These are phyloP conservation scores for Melanogaster broomeanus DNA, from an alignment of 768 basidiomycete genomes.

Conservation along the genomic window DNA sequence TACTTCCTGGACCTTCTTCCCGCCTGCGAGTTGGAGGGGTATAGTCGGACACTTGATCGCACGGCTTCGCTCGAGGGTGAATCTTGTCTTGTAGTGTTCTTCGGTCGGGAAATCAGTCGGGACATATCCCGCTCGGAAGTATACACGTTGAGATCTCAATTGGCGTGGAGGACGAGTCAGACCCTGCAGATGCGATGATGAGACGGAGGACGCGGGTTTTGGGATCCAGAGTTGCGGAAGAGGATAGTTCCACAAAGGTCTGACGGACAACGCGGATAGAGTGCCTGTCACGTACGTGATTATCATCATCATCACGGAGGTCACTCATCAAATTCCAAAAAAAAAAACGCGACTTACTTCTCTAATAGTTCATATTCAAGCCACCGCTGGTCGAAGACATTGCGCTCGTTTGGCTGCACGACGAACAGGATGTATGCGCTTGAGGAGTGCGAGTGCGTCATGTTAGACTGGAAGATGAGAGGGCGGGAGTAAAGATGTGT, in stretches of 20 bases:
- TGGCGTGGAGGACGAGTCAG: constrained; percentile 14
- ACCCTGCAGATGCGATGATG: constrained; percentile 22
- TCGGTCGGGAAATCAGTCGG: constrained; percentile 77
- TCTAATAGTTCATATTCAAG: constrained; percentile 87
- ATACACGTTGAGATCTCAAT: constrained; percentile 85
- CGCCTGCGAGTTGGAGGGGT: constrained; percentile 94
- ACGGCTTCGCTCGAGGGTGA: constrained; percentile 73
- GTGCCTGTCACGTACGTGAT: constrained; percentile 52
- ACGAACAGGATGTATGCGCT: constrained; percentile 79
- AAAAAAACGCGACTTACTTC: constrained; percentile 64
- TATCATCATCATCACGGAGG: neutral
- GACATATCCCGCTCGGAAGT: constrained; percentile 89
- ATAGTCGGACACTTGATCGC: constrained; percentile 95
- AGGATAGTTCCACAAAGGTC: constrained; percentile 69
- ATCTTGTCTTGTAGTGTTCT: constrained; percentile 68
- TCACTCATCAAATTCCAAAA: too few relatives aligned
- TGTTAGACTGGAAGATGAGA: neutral
- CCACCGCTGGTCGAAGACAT: constrained; percentile 91
- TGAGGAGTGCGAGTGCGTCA: neutral
- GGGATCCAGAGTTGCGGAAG: constrained; percentile 56
- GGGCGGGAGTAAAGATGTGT: constrained; percentile 9
- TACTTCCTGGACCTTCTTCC: constrained; percentile 94
- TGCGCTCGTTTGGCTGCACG: constrained; percentile 86
- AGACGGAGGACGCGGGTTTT: constrained; percentile 45
- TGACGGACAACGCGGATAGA: constrained; percentile 73